phyloP scores from a whole-genome alignment of 345 rosid genomes.

The Melaleuca quinquenervia region DNA sequence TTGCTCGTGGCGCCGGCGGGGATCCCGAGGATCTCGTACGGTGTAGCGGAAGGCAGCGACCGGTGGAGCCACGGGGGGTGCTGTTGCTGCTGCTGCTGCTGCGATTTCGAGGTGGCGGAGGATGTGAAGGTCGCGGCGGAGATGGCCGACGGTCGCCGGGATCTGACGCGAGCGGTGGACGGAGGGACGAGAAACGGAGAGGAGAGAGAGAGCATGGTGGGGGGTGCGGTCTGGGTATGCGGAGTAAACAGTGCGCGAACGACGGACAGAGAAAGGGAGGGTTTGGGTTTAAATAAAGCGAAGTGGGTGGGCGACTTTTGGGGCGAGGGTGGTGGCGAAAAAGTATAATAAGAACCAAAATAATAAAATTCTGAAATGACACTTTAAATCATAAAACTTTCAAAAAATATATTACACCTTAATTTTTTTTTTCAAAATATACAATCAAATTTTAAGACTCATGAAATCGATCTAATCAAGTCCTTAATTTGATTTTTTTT shows the following conservation, averaged over 20 bases:
- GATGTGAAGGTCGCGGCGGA: neutral
- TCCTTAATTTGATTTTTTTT: no score
- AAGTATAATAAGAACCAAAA: no score
- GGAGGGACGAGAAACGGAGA: neutral
- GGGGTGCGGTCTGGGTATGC: neutral
- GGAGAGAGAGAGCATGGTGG: neutral
- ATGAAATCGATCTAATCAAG: no score
- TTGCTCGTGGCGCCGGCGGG: constrained; percentile 36
- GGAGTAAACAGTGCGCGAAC: neutral
- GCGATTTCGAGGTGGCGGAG: neutral
- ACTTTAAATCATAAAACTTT: neutral
- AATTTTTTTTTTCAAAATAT: no score
- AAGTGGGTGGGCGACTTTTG: neutral
- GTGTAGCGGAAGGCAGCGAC: constrained; percentile 7
- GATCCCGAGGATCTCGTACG: constrained; percentile 51
- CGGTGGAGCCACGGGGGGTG: neutral
- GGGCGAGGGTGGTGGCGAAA: neutral
- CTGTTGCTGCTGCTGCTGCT: neutral
- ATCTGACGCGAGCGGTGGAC: neutral
- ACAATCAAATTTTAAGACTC: no score
- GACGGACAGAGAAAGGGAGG: neutral
- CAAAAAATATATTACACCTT: no score
- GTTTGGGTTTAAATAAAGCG: neutral
- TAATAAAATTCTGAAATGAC: neutral
- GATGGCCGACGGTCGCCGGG: neutral